These are phyloP conservation scores for Sisymbrium altissimum DNA, from an alignment of 345 rosid genomes.

Conservation along the genomic window DNA sequence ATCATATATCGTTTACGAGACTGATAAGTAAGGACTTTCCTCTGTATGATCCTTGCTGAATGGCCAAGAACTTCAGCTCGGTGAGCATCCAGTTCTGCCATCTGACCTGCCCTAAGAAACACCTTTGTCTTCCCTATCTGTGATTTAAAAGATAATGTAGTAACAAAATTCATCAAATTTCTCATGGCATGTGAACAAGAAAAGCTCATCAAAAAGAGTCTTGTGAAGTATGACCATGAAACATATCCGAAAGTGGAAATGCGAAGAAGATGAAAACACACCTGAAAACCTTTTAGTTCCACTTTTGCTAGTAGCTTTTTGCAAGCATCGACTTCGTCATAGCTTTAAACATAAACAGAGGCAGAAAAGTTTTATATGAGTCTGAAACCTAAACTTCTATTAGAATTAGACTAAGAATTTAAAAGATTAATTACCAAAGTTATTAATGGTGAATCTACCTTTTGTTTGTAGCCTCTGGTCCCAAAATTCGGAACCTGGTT, in stretches of 20 bases:
- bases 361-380: conserved; percentile 4
- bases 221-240: conserved; percentile 11
- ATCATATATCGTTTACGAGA: conserved; percentile 48
- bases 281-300: conserved; percentile 86
- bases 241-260: background rate
- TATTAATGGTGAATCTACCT: conserved; percentile 45
- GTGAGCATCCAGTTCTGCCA: conserved; percentile 91
- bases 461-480: conserved; percentile 49
- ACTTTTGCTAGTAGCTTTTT: conserved; percentile 73
- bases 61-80: conserved; percentile 73
- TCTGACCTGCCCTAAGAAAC: conserved; percentile 96
- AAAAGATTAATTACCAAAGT: conserved; percentile 1
- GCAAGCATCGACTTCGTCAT: conserved; percentile 72
- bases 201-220: conserved; percentile 16
- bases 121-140: conserved; percentile 94
- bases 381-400: background rate
- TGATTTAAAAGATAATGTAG: conserved; percentile 17
- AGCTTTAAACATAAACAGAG: conserved; percentile 39
- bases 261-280: conserved; percentile 12
- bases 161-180: background rate
- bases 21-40: conserved; percentile 60
- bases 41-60: conserved; percentile 79
- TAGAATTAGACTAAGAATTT: background rate
- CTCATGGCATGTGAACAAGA: conserved; percentile 10
- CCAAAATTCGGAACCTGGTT: conserved; percentile 62